Percentiles rank a stretch among this genome's conserved stretches.
Conservation (phyloP, 352 stramenopile species). For the Thalassiosira hispida region DNA sequence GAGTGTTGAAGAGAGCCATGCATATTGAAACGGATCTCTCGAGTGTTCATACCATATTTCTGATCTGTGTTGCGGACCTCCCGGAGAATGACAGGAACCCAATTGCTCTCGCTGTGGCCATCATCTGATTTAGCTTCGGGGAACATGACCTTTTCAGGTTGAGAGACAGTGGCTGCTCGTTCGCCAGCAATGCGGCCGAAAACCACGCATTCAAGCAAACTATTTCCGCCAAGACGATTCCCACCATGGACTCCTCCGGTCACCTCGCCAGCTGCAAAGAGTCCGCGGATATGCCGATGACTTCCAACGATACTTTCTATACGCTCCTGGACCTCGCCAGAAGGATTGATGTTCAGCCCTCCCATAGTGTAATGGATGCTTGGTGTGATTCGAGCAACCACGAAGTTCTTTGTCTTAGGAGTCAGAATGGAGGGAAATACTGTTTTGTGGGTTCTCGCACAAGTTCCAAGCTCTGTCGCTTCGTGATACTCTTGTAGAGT, state of each 20-base stretch:
- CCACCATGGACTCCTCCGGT: constrained; percentile 91
- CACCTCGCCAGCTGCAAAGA: constrained; percentile 94
- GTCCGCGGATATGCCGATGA: constrained; percentile 83
- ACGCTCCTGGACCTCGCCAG: constrained; percentile 85
- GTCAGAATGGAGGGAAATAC: constrained; percentile 28
- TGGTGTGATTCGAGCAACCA: constrained; percentile 82
- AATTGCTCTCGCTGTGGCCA: constrained; percentile 36
- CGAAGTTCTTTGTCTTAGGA: constrained; percentile 66
- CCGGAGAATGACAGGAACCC: constrained; percentile 48
- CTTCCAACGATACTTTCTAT: constrained; percentile 66
- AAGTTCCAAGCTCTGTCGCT: constrained; percentile 22
- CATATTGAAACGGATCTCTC: constrained; percentile 66
- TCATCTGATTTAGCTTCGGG: constrained; percentile 27
- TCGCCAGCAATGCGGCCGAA: constrained; percentile 76
- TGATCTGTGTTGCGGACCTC: constrained; percentile 65
- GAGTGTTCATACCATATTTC: constrained; percentile 67
- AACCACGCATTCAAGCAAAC: constrained; percentile 79
- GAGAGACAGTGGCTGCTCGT: constrained; percentile 51
- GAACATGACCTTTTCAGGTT: constrained; percentile 34
- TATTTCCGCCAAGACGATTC: constrained; percentile 86
- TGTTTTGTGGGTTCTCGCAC: constrained; percentile 27
- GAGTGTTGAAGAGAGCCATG: constrained; percentile 62
- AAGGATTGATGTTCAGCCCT: constrained; percentile 88
- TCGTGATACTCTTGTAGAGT: constrained; percentile 49
- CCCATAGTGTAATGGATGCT: constrained; percentile 89